Evolutionary conservation across 2,329 filamentous ascomycete species (phyloP).

Genomic region (Xylariaceae sp.): DNA sequence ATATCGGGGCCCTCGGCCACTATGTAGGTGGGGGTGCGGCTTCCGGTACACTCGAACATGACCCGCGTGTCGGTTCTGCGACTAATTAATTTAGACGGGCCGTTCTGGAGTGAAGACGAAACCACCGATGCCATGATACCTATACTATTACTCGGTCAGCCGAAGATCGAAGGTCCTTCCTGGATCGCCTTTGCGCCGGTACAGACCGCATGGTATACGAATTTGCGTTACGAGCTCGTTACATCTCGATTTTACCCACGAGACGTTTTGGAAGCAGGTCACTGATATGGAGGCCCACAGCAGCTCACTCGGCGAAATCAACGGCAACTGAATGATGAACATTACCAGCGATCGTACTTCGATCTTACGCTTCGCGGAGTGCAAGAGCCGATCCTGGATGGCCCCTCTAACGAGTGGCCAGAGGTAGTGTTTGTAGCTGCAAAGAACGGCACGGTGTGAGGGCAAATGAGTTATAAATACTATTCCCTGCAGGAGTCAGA

Average conservation of each 20-base stretch:
- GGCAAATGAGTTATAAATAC: too few relatives aligned
- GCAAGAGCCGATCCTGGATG: not conserved
- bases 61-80: slow-evolving; percentile 12
- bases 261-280: slow-evolving; percentile 19
- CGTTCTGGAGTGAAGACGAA: slow-evolving; percentile 5
- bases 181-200: slow-evolving; percentile 15
- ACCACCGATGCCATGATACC: slow-evolving; percentile 14
- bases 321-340: slow-evolving; percentile 5
- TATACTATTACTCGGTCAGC: slow-evolving; percentile 14
- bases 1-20: slow-evolving; percentile 22
- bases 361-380: slow-evolving; percentile 3
- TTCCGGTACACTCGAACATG: slow-evolving; percentile 12
- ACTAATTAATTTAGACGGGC: slow-evolving; percentile 26
- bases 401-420: slow-evolving; percentile 5
- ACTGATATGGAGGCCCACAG: not conserved
- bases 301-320: slow-evolving; percentile 8
- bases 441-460: slow-evolving; percentile 1
- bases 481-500: too few relatives aligned
- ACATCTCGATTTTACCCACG: slow-evolving; percentile 21
- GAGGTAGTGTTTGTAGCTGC: slow-evolving; percentile 1
- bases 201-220: slow-evolving; percentile 18
- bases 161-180: not conserved
- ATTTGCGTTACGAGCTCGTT: slow-evolving; percentile 12
- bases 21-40: slow-evolving; percentile 26
- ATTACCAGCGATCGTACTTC: slow-evolving; percentile 11